Percentiles rank a stretch among this genome's conserved stretches.
Evolutionary conservation across 2,329 filamentous ascomycete genomes (phyloP).

Genomic region (Clathrospora elynae): DNA sequence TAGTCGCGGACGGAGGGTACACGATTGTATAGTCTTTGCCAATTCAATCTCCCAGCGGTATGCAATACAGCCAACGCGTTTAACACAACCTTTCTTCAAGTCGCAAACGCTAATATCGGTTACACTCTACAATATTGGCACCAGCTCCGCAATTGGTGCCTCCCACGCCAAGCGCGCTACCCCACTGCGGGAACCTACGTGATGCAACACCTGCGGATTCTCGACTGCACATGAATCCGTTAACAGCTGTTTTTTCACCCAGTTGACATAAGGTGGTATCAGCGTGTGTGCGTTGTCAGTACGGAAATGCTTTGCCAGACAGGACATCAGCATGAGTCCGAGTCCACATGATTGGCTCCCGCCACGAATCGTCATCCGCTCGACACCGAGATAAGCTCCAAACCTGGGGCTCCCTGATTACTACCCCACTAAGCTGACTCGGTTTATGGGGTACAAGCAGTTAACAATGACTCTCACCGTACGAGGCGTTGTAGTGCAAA

Average conservation of each 20-base stretch:
- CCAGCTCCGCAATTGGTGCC: not conserved
- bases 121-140: not conserved
- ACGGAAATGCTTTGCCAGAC: conserved; percentile 27
- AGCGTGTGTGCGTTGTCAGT: not conserved
- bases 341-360: conserved; percentile 1
- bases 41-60: not conserved
- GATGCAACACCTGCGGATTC: no score
- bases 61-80: not conserved
- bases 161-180: no score
- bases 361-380: conserved; percentile 13
- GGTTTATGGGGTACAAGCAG: not conserved
- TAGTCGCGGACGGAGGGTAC: conserved; percentile 64
- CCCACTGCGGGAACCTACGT: no score
- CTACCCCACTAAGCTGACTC: conserved; percentile 19
- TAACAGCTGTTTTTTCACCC: no score
- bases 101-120: not conserved
- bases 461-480: conserved; percentile 12
- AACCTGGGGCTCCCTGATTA: no score
- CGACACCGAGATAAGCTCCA: not conserved
- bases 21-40: conserved; percentile 21
- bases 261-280: no score
- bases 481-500: not conserved
- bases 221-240: no score
- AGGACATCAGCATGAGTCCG: conserved; percentile 5
- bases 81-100: not conserved